Percentiles rank a stretch among this genome's conserved stretches.
These are phyloP conservation scores for Coniochaeta prunicola DNA, from an alignment of 2,329 filamentous ascomycete genomes.

Conservation along the genomic window DNA sequence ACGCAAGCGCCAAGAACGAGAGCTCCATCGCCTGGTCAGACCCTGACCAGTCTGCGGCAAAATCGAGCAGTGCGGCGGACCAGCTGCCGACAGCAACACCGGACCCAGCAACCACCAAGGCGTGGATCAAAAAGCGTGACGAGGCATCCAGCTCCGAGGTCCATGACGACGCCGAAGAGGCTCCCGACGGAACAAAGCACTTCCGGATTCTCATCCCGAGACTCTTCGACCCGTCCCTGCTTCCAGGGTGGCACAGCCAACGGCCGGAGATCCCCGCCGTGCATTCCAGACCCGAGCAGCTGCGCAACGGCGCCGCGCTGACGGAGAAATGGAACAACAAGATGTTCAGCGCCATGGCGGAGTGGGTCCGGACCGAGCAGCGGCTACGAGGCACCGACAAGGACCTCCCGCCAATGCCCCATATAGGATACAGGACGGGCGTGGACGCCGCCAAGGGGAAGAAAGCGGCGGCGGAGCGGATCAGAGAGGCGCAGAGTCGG, in stretches of 20 bases:
- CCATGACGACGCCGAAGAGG: not conserved
- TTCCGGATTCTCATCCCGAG: slow-evolving; percentile 46
- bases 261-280: slow-evolving; percentile 34
- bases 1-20: slow-evolving; percentile 31
- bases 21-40: slow-evolving; percentile 38
- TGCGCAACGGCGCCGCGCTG: slow-evolving; percentile 45
- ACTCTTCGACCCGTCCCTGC: slow-evolving; percentile 45
- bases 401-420: too few relatives aligned
- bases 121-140: slow-evolving; percentile 16
- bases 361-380: slow-evolving; percentile 32
- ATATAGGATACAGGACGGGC: not conserved
- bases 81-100: slow-evolving; percentile 4
- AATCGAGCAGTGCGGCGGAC: not conserved
- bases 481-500: not conserved
- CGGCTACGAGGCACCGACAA: too few relatives aligned
- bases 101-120: not conserved
- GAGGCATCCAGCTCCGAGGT: not conserved
- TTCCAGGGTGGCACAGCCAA: slow-evolving; percentile 42
- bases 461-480: not conserved
- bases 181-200: slow-evolving; percentile 7
- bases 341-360: slow-evolving; percentile 29
- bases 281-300: slow-evolving; percentile 41
- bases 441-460: not conserved
- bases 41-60: slow-evolving; percentile 18
- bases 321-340: slow-evolving; percentile 42